Evolutionary conservation across 495 filamentous ascomycete genomes (phyloP).

Genomic region (Trichoderma parareesei): DNA sequence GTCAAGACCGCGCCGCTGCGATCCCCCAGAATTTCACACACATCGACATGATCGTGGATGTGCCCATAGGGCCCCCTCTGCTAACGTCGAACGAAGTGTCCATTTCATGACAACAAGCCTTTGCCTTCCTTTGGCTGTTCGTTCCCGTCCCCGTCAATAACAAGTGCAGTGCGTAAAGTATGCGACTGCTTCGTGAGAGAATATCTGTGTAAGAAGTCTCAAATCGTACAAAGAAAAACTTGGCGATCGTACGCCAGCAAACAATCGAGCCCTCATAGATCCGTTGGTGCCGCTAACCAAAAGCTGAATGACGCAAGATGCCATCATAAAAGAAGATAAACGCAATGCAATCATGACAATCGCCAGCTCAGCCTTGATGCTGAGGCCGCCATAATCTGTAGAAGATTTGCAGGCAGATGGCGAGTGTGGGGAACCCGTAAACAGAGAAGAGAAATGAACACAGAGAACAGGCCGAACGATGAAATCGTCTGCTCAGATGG

Average conservation of each 20-base stretch:
- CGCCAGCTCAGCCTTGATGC: not conserved
- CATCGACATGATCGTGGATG: not conserved
- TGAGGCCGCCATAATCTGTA: not conserved
- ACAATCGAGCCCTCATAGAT: not conserved
- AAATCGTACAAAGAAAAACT: conserved; percentile 1
- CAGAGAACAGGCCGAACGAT: not conserved
- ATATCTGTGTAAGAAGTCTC: not conserved
- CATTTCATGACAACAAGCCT: not conserved
- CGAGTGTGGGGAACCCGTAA: not conserved
- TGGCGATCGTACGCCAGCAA: not conserved
- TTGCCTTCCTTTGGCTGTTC: not conserved
- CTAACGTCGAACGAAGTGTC: not conserved
- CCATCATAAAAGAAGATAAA: not conserved
- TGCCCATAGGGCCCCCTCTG: not conserved
- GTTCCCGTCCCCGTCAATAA: not conserved
- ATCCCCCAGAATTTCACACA: not conserved
- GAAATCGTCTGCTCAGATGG: not conserved
- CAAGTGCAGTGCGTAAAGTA: not conserved
- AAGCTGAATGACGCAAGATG: not conserved
- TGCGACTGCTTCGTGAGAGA: not conserved
- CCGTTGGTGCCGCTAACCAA: not conserved
- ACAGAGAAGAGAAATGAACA: not conserved
- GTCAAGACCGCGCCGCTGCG: not conserved
- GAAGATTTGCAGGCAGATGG: not conserved
- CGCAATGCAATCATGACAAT: not conserved